A percentile compares a stretch with the other conserved stretches of the same genome.
Evolutionary conservation across 208 protist species (phyloP).

Genomic region (Acanthamoeba culbertsoni): DNA sequence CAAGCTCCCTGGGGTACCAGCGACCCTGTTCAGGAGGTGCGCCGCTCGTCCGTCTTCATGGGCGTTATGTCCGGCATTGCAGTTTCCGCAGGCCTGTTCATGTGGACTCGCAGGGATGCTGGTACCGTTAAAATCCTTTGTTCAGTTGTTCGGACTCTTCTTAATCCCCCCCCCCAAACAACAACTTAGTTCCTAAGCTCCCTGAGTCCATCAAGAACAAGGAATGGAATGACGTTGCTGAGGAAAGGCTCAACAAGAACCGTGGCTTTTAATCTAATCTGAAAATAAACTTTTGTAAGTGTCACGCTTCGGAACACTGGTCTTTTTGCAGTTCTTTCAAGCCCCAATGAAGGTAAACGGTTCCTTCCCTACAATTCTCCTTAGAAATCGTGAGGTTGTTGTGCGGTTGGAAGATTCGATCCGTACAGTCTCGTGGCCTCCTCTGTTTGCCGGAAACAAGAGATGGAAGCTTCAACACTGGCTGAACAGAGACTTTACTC

Average conservation of each 20-base stretch:
- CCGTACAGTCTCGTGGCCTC: background rate
- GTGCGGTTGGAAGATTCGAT: background rate
- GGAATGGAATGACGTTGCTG: background rate
- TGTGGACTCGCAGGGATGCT: background rate
- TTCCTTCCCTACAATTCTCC: background rate
- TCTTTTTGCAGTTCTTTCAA: too few species aligned
- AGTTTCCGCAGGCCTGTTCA: background rate
- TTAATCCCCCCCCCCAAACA: background rate
- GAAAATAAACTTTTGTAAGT: too few species aligned
- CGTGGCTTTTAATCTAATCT: background rate
- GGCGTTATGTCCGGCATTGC: background rate
- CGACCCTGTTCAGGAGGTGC: background rate
- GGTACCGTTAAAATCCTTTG: too few species aligned
- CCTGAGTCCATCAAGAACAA: background rate
- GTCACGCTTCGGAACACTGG: too few species aligned
- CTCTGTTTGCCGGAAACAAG: background rate
- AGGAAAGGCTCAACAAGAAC: background rate
- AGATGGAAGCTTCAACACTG: background rate
- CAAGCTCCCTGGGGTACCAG: background rate
- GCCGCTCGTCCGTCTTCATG: background rate
- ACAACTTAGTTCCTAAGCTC: background rate
- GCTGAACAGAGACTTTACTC: background rate
- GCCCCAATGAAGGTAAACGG: background rate
- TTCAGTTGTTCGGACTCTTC: background rate
- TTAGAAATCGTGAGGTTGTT: background rate